phyloP scores from a whole-genome alignment of 2,329 filamentous ascomycete species.

The Dactylonectria macrodidyma region DNA sequence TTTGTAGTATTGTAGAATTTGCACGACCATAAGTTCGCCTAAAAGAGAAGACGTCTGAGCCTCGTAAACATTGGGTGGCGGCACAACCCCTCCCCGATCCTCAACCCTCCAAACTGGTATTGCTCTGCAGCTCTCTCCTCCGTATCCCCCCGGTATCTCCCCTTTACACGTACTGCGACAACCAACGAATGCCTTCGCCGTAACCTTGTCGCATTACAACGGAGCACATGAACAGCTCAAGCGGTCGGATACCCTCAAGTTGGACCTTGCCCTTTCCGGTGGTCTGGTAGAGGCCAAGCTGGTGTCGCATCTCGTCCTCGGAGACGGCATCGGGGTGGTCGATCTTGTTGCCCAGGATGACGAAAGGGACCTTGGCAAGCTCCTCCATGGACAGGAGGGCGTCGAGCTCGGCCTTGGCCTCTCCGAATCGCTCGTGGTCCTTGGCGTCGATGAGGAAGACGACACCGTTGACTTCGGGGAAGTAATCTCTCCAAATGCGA shows the following conservation, averaged over 20 bases:
- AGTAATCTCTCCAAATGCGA: conserved; percentile 96
- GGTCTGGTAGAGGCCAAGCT: conserved; percentile 94
- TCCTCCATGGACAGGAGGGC: conserved; percentile 97
- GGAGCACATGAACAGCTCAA: conserved; percentile 99
- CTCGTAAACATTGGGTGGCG: conserved; percentile 50
- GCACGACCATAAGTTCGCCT: conserved; percentile 53
- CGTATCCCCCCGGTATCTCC: conserved; percentile 5
- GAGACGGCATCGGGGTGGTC: conserved; percentile 96
- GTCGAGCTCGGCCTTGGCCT: conserved; percentile 98
- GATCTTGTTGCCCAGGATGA: conserved; percentile 99
- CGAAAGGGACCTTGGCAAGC: conserved; percentile 93
- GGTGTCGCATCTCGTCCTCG: conserved; percentile 94
- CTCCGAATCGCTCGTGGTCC: conserved; percentile 93
- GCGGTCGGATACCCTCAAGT: conserved; percentile 91
- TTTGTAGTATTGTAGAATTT: conserved; percentile 48
- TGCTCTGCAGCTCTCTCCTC: conserved; percentile 31
- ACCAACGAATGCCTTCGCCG: conserved; percentile 91
- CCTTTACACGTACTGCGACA: conserved; percentile 89
- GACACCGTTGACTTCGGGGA: conserved; percentile 95
- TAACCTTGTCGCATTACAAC: conserved; percentile 98
- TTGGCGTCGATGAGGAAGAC: conserved; percentile 99
- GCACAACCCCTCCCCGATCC: conserved; percentile 37
- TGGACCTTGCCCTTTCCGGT: conserved; percentile 96
- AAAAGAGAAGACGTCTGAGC: conserved; percentile 54
- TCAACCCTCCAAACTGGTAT: conserved; percentile 42